phyloP scores from a whole-genome alignment of 495 filamentous ascomycete species.

The Umbilicaria muhlenbergii region DNA sequence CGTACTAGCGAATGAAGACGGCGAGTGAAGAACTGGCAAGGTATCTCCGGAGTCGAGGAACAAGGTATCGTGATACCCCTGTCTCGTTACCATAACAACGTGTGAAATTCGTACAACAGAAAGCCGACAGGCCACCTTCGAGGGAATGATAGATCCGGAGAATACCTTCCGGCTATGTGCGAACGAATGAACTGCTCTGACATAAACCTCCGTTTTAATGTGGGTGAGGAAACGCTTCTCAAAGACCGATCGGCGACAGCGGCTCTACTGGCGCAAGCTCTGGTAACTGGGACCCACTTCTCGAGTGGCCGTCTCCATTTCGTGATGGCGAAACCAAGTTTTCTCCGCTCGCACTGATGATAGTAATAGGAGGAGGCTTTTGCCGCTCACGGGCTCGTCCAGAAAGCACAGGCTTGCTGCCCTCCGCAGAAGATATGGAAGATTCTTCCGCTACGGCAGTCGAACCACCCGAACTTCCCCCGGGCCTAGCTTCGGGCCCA shows the following conservation, averaged over 20 bases:
- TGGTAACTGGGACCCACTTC: slow-evolving; percentile 31
- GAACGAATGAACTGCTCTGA: too few species aligned
- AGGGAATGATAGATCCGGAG: too few species aligned
- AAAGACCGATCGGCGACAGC: slow-evolving; percentile 52
- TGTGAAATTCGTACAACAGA: too few species aligned
- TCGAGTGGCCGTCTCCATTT: slow-evolving; percentile 11
- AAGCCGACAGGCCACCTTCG: too few species aligned
- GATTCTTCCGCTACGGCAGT: slow-evolving; percentile 26
- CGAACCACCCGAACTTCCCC: slow-evolving; percentile 6
- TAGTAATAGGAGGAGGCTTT: slow-evolving; percentile 5
- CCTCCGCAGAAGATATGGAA: slow-evolving; percentile 50
- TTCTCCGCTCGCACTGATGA: slow-evolving; percentile 4
- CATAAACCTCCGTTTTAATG: too few species aligned
- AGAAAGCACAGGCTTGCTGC: slow-evolving; percentile 28
- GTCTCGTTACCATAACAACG: too few species aligned
- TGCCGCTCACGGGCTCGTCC: neutral
- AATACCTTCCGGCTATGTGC: too few species aligned
- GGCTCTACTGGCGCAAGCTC: slow-evolving; percentile 59
- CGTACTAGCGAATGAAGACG: too few species aligned
- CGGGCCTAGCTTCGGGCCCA: slow-evolving; percentile 14
- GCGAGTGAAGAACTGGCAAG: too few species aligned
- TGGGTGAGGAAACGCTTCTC: neutral
- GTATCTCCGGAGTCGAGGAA: too few species aligned
- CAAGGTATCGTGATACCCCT: too few species aligned
- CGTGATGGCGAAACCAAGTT: slow-evolving; percentile 13